Conservation (phyloP, 2,329 filamentous ascomycete species). For the Tolypocladium cylindrosporum region DNA sequence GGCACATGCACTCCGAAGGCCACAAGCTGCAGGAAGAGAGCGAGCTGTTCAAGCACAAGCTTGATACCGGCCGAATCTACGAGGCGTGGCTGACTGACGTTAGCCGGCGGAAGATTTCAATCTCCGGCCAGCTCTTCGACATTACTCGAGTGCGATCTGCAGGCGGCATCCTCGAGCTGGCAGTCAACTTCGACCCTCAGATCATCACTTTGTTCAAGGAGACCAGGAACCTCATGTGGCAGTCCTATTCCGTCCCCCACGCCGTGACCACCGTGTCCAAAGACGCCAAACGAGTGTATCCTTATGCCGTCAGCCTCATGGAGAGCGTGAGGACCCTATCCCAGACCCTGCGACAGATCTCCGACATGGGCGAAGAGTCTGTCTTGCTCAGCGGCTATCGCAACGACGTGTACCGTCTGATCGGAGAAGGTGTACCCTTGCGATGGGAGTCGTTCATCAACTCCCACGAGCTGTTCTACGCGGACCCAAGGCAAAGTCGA, state of each 20-base stretch:
- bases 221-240: conserved; percentile 90
- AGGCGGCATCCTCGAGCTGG: conserved; percentile 78
- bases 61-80: conserved; percentile 88
- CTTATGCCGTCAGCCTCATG: conserved; percentile 96
- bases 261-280: conserved; percentile 93
- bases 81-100: conserved; percentile 94
- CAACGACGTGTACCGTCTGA: conserved; percentile 76
- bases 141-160: conserved; percentile 83
- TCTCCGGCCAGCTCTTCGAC: conserved; percentile 84
- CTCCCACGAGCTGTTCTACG: conserved; percentile 78
- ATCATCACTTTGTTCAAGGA: conserved; percentile 98
- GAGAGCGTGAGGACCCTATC: conserved; percentile 92
- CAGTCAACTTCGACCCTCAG: conserved; percentile 94
- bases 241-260: conserved; percentile 89
- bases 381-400: conserved; percentile 84
- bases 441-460: conserved; percentile 98
- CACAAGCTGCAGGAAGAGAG: conserved; percentile 90
- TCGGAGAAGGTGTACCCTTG: conserved; percentile 78
- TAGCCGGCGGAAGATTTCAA: conserved; percentile 77
- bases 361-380: conserved; percentile 76
- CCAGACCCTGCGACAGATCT: conserved; percentile 77
- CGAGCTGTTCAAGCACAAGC: conserved; percentile 88
- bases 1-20: conserved; percentile 88
- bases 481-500: conserved; percentile 33
- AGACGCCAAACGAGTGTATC: conserved; percentile 97